Conservation (phyloP, 163 green algal genomes). For the Scenedesmus sp. region DNA sequence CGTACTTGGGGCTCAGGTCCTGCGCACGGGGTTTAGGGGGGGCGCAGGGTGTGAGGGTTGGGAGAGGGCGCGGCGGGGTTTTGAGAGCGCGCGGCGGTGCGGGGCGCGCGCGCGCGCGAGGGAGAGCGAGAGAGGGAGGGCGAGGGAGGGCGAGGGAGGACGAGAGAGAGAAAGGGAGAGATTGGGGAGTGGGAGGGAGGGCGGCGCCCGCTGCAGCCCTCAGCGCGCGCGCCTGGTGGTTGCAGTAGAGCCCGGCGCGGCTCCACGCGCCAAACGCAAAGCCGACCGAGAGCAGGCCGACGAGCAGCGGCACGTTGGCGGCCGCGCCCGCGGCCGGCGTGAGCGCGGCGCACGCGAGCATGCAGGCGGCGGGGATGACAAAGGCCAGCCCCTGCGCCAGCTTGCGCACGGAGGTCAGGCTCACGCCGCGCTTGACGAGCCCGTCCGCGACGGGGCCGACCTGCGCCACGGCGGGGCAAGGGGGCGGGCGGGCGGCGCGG, state of each 20-base stretch:
- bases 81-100: no score
- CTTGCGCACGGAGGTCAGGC: slow-evolving; percentile 87
- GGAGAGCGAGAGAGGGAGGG: no score
- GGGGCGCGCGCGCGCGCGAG: no score
- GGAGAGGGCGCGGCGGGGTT: no score
- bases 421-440: slow-evolving; percentile 78
- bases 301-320: slow-evolving; percentile 64
- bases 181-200: no score
- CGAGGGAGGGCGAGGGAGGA: no score
- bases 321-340: slow-evolving; percentile 59
- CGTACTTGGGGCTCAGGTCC: slow-evolving; percentile 85
- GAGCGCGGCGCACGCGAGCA: slow-evolving; percentile 80
- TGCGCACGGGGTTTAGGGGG: no score
- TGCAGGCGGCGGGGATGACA: slow-evolving; percentile 84
- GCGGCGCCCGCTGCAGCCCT: no score
- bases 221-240: slow-evolving; percentile 86
- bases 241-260: slow-evolving; percentile 91
- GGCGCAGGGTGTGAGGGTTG: no score
- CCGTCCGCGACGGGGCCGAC: slow-evolving; percentile 85
- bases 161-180: no score
- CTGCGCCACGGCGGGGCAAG: slow-evolving; percentile 1
- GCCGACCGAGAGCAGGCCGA: slow-evolving; percentile 79
- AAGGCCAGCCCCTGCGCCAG: slow-evolving; percentile 90
- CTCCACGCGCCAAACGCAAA: slow-evolving; percentile 91
- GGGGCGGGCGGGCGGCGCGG: background rate